Evolutionary conservation across 768 basidiomycete species (phyloP).

Genomic region (Kwoniella sp.): DNA sequence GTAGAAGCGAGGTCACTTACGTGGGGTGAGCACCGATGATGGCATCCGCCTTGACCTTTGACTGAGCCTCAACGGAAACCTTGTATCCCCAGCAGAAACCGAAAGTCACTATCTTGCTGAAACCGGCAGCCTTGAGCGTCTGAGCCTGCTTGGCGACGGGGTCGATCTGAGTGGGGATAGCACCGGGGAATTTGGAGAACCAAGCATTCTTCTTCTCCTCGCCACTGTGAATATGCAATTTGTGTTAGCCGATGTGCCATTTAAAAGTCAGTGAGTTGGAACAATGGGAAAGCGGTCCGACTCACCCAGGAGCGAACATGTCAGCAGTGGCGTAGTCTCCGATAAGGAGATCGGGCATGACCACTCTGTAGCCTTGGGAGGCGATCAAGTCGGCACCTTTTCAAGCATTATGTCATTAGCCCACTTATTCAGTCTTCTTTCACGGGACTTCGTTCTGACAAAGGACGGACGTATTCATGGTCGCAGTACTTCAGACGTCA

Average conservation of each 20-base stretch:
- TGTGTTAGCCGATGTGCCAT: too few relatives aligned
- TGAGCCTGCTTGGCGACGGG: conserved; percentile 23
- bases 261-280: too few relatives aligned
- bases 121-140: conserved; percentile 25
- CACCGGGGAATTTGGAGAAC: conserved; percentile 64
- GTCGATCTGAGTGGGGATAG: conserved; percentile 33
- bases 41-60: conserved; percentile 54
- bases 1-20: too few relatives aligned
- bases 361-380: conserved; percentile 62
- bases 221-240: conserved; percentile 21
- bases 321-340: conserved; percentile 60
- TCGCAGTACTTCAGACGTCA: not conserved
- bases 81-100: conserved; percentile 53
- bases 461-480: too few relatives aligned
- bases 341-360: conserved; percentile 70
- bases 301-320: conserved; percentile 59
- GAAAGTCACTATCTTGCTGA: conserved; percentile 31
- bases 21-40: conserved; percentile 58
- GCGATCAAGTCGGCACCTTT: conserved; percentile 69
- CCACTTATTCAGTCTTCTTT: too few relatives aligned
- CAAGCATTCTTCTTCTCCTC: conserved; percentile 59
- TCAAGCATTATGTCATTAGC: too few relatives aligned
- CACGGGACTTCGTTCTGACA: too few relatives aligned
- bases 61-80: conserved; percentile 22
- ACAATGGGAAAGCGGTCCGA: too few relatives aligned